phyloP scores from a whole-genome alignment of 305 asterid species.

The Fraxinus paxiana region DNA sequence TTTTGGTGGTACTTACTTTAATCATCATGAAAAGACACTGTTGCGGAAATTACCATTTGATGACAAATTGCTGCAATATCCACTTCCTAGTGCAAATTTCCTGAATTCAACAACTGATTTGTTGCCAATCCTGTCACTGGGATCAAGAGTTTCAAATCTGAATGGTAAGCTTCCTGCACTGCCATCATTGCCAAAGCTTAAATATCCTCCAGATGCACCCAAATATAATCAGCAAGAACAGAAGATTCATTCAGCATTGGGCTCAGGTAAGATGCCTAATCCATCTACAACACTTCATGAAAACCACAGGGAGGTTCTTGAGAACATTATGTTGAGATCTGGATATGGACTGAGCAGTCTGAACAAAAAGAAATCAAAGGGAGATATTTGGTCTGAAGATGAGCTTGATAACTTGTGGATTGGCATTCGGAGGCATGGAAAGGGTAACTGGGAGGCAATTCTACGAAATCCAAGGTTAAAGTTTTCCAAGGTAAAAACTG shows the following conservation, averaged over 20 bases:
- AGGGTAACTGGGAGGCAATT: constrained; percentile 50
- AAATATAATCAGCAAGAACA: neutral
- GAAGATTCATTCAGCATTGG: neutral
- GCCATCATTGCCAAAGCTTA: neutral
- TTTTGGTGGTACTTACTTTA: constrained; percentile 42
- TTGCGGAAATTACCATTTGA: constrained; percentile 69
- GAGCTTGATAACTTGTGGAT: constrained; percentile 48
- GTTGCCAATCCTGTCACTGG: constrained; percentile 65
- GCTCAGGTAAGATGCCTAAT: neutral
- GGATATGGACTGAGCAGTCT: constrained; percentile 36
- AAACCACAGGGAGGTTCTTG: neutral
- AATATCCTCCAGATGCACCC: neutral
- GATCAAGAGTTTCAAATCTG: constrained; percentile 56
- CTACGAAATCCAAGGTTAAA: constrained; percentile 56
- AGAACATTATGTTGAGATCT: constrained; percentile 5
- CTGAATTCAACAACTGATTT: constrained; percentile 47
- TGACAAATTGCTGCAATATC: constrained; percentile 60
- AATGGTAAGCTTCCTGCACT: constrained; percentile 16
- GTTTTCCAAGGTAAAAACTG: constrained; percentile 65
- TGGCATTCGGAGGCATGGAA: constrained; percentile 52
- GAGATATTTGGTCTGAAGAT: constrained; percentile 45
- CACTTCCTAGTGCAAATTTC: constrained; percentile 47
- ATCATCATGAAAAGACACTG: constrained; percentile 59
- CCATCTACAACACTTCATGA: neutral
- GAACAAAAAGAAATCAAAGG: constrained; percentile 28